phyloP scores from a whole-genome alignment of 345 rosid genomes.

The Brassica napus region DNA sequence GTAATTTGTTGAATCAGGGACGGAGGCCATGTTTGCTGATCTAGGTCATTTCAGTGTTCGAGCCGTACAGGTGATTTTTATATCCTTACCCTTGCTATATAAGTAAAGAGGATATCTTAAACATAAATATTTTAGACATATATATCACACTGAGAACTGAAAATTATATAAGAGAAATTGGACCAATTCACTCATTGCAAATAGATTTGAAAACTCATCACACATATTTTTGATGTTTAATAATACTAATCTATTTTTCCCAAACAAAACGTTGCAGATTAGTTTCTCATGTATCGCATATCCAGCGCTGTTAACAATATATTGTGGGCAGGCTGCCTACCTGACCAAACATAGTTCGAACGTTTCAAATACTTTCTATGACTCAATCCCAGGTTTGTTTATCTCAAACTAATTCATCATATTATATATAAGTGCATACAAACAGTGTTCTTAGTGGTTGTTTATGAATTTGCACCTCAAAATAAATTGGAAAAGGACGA shows the following conservation, averaged over 20 bases:
- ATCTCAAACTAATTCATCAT: background rate
- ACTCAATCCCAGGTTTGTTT: constrained; percentile 56
- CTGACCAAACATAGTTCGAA: constrained; percentile 44
- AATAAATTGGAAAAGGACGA: background rate
- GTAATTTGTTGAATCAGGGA: constrained; percentile 42
- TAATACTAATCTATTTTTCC: background rate
- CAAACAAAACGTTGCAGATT: constrained; percentile 45
- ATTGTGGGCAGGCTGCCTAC: constrained; percentile 65
- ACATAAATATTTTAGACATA: background rate
- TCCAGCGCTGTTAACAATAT: constrained; percentile 50
- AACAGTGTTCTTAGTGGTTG: background rate
- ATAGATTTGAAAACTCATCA: background rate
- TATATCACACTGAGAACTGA: background rate
- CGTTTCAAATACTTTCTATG: constrained; percentile 57
- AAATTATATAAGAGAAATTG: background rate
- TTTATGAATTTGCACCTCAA: background rate
- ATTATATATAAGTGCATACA: background rate
- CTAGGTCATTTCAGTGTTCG: constrained; percentile 77
- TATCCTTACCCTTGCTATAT: background rate
- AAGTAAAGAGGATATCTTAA: background rate
- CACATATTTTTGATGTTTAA: background rate
- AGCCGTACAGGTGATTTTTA: constrained; percentile 56
- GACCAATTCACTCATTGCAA: background rate
- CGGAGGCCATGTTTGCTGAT: constrained; percentile 93
- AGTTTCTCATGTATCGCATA: constrained; percentile 58